phyloP scores from a whole-genome alignment of 2,329 filamentous ascomycete genomes.

The Sporothrix dimorphospora region DNA sequence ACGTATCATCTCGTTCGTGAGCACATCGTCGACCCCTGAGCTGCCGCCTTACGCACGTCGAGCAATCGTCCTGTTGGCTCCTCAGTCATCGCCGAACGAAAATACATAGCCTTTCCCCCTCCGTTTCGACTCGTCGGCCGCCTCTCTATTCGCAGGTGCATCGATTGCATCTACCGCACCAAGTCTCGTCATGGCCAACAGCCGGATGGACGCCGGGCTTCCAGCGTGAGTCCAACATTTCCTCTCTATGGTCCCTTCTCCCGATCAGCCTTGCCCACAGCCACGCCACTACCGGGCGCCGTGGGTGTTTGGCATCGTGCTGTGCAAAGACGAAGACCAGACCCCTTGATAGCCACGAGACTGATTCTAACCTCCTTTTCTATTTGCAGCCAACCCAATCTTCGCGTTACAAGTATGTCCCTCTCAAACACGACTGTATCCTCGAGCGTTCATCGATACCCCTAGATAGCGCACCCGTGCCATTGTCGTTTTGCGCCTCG shows the following conservation, averaged over 20 bases:
- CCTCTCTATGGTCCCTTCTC: not conserved
- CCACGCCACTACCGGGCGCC: slow-evolving; percentile 4
- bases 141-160: slow-evolving; percentile 5
- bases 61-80: not conserved
- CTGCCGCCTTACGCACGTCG: not conserved
- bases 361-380: slow-evolving; percentile 24
- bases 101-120: not conserved
- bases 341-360: not conserved
- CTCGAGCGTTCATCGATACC: not conserved
- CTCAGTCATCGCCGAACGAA: not conserved
- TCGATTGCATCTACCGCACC: slow-evolving; percentile 7
- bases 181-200: slow-evolving; percentile 21
- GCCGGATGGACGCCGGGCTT: slow-evolving; percentile 57
- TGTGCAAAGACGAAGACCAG: not conserved
- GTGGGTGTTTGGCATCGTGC: not conserved
- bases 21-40: not conserved
- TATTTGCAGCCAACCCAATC: slow-evolving; percentile 71
- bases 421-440: slow-evolving; percentile 32
- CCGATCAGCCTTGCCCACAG: slow-evolving; percentile 16
- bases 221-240: slow-evolving; percentile 57
- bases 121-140: slow-evolving; percentile 2
- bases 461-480: not conserved
- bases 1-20: slow-evolving; percentile 12
- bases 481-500: not conserved
- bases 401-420: slow-evolving; percentile 85